These are phyloP conservation scores for Arthrocladium fulminans DNA, from an alignment of 2,329 filamentous ascomycete species.

Conservation along the genomic window DNA sequence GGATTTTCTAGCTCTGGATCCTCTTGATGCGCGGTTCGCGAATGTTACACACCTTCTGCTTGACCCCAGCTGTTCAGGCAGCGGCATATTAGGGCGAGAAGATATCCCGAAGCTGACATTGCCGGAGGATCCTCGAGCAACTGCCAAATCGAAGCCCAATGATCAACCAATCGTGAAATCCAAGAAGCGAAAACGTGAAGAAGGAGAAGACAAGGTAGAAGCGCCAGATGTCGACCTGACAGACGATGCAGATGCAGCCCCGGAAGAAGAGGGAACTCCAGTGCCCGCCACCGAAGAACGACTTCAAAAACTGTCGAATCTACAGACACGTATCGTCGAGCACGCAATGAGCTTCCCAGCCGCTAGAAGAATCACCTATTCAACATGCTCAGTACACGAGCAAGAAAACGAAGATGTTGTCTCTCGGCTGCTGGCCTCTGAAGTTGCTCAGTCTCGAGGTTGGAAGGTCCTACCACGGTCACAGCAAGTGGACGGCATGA, in stretches of 20 bases:
- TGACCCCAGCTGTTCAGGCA: constrained; percentile 92
- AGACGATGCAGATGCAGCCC: constrained; percentile 17
- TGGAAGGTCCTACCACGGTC: constrained; percentile 69
- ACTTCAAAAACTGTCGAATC: constrained; percentile 63
- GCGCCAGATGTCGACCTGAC: not conserved
- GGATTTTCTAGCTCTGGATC: constrained; percentile 74
- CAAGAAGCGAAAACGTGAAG: constrained; percentile 39
- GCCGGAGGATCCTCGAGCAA: constrained; percentile 29
- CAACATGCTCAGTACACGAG: constrained; percentile 80
- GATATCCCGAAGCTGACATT: constrained; percentile 63
- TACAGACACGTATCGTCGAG: constrained; percentile 71
- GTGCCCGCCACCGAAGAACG: constrained; percentile 49
- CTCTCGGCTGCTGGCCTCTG: constrained; percentile 57
- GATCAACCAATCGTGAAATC: constrained; percentile 5
- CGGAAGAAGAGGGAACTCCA: constrained; percentile 31
- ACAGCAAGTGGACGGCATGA: constrained; percentile 68
- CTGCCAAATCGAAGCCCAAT: not conserved
- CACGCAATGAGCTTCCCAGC: constrained; percentile 77
- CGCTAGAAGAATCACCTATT: constrained; percentile 73
- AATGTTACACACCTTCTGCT: constrained; percentile 75
- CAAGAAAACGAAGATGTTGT: constrained; percentile 88
- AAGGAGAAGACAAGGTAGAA: constrained; percentile 9
- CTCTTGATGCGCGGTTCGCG: constrained; percentile 50
- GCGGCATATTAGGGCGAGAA: constrained; percentile 84
- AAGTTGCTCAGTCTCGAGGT: constrained; percentile 55